A percentile compares a stretch with the other conserved stretches of the same genome.
Evolutionary conservation across 2,329 filamentous ascomycete species (phyloP).

Genomic region (Alternaria sp.): DNA sequence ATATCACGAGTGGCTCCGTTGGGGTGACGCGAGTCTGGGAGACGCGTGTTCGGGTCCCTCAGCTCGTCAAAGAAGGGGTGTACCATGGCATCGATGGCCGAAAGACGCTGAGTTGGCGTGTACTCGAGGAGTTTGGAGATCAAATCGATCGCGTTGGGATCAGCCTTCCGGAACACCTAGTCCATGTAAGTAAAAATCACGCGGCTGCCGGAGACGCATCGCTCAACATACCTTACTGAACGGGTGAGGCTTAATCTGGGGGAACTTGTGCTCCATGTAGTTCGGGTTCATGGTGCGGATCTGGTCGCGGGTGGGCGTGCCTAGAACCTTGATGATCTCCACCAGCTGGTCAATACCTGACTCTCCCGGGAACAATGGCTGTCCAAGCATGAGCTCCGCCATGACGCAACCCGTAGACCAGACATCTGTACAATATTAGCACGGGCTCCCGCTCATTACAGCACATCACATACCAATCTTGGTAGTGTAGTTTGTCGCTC

Average conservation of each 20-base stretch:
- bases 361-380: constrained; percentile 96
- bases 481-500: constrained; percentile 98
- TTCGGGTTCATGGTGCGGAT: constrained; percentile 99
- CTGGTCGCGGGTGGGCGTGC: constrained; percentile 94
- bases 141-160: constrained; percentile 89
- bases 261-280: constrained; percentile 99
- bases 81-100: constrained; percentile 94
- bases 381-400: constrained; percentile 98
- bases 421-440: constrained; percentile 70
- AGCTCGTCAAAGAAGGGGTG: constrained; percentile 99
- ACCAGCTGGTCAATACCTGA: constrained; percentile 98
- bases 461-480: constrained; percentile 84
- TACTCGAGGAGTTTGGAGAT: constrained; percentile 95
- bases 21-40: constrained; percentile 92
- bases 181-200: constrained; percentile 1
- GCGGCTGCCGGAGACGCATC: not conserved
- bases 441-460: constrained; percentile 2
- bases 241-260: constrained; percentile 98
- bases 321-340: constrained; percentile 98
- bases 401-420: constrained; percentile 99
- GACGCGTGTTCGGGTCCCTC: constrained; percentile 84
- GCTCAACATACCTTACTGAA: constrained; percentile 80
- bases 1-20: constrained; percentile 81
- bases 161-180: constrained; percentile 93
- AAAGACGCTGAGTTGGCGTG: constrained; percentile 92